Conservation (phyloP, 345 rosid genomes). For the Rubroshorea leprosula region DNA sequence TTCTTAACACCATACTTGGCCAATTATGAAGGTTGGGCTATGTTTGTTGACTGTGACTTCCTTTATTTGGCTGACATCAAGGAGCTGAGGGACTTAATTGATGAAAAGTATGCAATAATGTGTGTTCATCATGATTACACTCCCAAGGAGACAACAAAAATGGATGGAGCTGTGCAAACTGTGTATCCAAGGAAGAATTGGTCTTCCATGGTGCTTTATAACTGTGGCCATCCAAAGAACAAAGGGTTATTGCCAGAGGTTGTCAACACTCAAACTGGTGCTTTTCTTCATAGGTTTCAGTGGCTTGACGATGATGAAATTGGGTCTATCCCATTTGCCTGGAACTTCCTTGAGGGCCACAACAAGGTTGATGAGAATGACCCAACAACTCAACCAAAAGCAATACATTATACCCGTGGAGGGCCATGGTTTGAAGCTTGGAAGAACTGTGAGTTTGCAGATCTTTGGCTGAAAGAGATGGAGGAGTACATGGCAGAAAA, state of each 20-base stretch:
- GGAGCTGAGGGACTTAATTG: constrained; percentile 61
- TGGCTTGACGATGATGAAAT: constrained; percentile 90
- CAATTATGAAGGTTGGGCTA: constrained; percentile 81
- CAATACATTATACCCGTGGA: constrained; percentile 87
- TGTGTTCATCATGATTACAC: constrained; percentile 93
- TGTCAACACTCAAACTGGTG: constrained; percentile 75
- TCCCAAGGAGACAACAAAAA: constrained; percentile 86
- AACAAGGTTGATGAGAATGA: constrained; percentile 66
- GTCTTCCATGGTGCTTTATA: constrained; percentile 98
- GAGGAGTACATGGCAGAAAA: constrained; percentile 42
- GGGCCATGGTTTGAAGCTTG: constrained; percentile 98
- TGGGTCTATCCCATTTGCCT: constrained; percentile 74
- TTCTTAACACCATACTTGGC: constrained; percentile 88
- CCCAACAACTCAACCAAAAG: constrained; percentile 59
- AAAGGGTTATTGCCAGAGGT: constrained; percentile 54
- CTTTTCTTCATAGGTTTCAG: constrained; percentile 93
- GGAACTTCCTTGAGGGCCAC: constrained; percentile 98
- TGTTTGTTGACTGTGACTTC: constrained; percentile 96
- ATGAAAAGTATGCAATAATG: constrained; percentile 88
- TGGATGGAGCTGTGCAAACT: constrained; percentile 96
- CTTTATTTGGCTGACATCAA: constrained; percentile 83
- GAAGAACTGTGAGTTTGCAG: constrained; percentile 90
- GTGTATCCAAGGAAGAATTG: constrained; percentile 96
- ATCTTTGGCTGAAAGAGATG: constrained; percentile 79
- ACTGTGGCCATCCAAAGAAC: constrained; percentile 90